Evolutionary conservation across 2,329 filamentous ascomycete genomes (phyloP).

Genomic region (Diaporthe australafricana): DNA sequence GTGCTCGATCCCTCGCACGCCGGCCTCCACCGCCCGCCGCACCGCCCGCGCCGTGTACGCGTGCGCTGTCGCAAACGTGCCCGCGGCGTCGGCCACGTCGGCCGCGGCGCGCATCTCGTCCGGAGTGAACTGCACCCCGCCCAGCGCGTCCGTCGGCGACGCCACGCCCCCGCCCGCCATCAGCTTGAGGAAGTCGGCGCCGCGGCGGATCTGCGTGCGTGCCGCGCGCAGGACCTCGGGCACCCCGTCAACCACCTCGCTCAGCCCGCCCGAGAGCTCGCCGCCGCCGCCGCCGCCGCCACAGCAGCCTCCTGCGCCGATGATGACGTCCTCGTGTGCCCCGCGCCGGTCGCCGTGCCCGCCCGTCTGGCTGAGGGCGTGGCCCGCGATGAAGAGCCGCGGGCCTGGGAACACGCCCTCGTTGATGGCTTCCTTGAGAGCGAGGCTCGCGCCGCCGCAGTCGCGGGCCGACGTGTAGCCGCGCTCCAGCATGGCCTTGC

Average conservation of each 20-base stretch:
- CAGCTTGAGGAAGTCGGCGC: slow-evolving; percentile 72
- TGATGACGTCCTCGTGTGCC: slow-evolving; percentile 51
- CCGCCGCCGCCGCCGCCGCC: slow-evolving; percentile 49
- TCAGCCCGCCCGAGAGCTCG: slow-evolving; percentile 44
- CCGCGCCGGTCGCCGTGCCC: slow-evolving; percentile 66
- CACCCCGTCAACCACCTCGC: slow-evolving; percentile 64
- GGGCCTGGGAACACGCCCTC: slow-evolving; percentile 68
- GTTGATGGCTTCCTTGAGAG: slow-evolving; percentile 66
- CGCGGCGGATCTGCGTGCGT: slow-evolving; percentile 65
- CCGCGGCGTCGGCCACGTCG: slow-evolving; percentile 54
- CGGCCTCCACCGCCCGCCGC: slow-evolving; percentile 59
- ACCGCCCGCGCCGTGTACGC: slow-evolving; percentile 62
- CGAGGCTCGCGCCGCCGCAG: slow-evolving; percentile 65
- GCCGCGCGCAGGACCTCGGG: slow-evolving; percentile 63
- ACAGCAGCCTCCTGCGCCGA: slow-evolving; percentile 53
- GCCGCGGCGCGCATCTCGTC: slow-evolving; percentile 63
- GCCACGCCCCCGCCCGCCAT: slow-evolving; percentile 70
- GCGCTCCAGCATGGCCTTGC: slow-evolving; percentile 61
- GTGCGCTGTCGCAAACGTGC: slow-evolving; percentile 63
- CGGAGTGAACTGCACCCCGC: slow-evolving; percentile 66
- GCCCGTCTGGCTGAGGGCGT: slow-evolving; percentile 67
- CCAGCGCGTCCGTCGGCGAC: slow-evolving; percentile 63
- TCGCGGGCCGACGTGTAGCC: slow-evolving; percentile 71
- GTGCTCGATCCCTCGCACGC: slow-evolving; percentile 59
- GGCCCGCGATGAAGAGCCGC: slow-evolving; percentile 64